A percentile compares a stretch with the other conserved stretches of the same genome.
Evolutionary conservation across 768 basidiomycete species (phyloP).

Genomic region (Termitomyces heimii): DNA sequence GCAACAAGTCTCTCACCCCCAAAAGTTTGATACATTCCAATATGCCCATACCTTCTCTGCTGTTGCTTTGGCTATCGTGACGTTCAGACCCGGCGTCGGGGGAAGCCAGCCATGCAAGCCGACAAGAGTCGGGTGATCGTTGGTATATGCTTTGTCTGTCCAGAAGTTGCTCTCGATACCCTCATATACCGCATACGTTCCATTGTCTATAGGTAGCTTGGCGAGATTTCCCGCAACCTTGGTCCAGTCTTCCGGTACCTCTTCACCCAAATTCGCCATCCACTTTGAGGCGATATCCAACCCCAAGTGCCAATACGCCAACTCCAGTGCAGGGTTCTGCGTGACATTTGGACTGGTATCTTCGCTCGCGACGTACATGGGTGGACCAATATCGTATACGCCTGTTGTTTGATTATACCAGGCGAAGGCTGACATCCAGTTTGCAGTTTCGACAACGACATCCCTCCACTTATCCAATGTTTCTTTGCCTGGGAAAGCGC

Average conservation of each 20-base stretch:
- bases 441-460: slow-evolving; percentile 46
- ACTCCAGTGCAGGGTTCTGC: slow-evolving; percentile 50
- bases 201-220: slow-evolving; percentile 43
- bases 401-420: slow-evolving; percentile 42
- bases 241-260: slow-evolving; percentile 36
- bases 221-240: slow-evolving; percentile 40
- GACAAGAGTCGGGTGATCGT: slow-evolving; percentile 53
- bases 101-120: slow-evolving; percentile 57
- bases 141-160: slow-evolving; percentile 43
- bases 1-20: slow-evolving; percentile 33
- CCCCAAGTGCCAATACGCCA: slow-evolving; percentile 53
- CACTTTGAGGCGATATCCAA: slow-evolving; percentile 42
- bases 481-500: slow-evolving; percentile 30
- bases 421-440: slow-evolving; percentile 57
- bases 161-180: slow-evolving; percentile 48
- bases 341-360: slow-evolving; percentile 52
- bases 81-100: slow-evolving; percentile 38
- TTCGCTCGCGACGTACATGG: slow-evolving; percentile 51
- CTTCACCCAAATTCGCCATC: slow-evolving; percentile 37
- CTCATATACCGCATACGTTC: slow-evolving; percentile 50
- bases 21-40: slow-evolving; percentile 51
- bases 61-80: slow-evolving; percentile 40
- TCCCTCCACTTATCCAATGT: slow-evolving; percentile 45
- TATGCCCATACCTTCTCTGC: slow-evolving; percentile 46
- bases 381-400: slow-evolving; percentile 53